These are phyloP conservation scores for Brassica rapa DNA, from an alignment of 345 rosid species.

Conservation along the genomic window DNA sequence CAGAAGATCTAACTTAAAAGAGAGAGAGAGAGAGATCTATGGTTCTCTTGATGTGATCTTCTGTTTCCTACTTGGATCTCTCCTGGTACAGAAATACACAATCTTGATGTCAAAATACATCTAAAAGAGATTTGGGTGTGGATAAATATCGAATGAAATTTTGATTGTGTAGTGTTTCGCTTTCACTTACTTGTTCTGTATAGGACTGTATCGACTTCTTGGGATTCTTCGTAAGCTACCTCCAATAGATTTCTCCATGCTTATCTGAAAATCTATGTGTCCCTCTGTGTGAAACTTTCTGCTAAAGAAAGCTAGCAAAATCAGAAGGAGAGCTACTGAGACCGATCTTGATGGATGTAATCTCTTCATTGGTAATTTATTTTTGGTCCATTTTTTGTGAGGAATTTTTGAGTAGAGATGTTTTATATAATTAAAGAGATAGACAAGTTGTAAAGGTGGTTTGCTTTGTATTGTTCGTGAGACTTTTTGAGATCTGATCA, in stretches of 20 bases:
- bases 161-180: background rate
- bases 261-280: conserved; percentile 22
- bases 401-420: conserved; percentile 10
- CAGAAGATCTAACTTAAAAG: conserved; percentile 4
- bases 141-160: background rate
- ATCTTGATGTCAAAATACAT: conserved; percentile 17
- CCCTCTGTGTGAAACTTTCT: conserved; percentile 26
- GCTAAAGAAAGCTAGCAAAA: conserved; percentile 18
- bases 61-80: conserved; percentile 37
- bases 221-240: conserved; percentile 40
- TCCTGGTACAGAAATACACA: conserved; percentile 34
- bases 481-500: conserved; percentile 41
- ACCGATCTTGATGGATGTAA: conserved; percentile 31
- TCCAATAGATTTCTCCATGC: conserved; percentile 12
- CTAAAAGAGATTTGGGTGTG: background rate
- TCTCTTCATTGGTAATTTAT: conserved; percentile 31
- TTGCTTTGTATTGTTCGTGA: conserved; percentile 21
- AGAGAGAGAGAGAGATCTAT: conserved; percentile 17
- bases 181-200: conserved; percentile 39
- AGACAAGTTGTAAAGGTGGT: conserved; percentile 36
- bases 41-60: conserved; percentile 33
- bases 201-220: conserved; percentile 35
- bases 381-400: background rate
- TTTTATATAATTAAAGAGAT: conserved; percentile 19
- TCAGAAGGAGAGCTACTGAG: conserved; percentile 19